A percentile compares a stretch with the other conserved stretches of the same genome.
phyloP scores from a whole-genome alignment of 140 eudicot species.

The Stevia rebaudiana region DNA sequence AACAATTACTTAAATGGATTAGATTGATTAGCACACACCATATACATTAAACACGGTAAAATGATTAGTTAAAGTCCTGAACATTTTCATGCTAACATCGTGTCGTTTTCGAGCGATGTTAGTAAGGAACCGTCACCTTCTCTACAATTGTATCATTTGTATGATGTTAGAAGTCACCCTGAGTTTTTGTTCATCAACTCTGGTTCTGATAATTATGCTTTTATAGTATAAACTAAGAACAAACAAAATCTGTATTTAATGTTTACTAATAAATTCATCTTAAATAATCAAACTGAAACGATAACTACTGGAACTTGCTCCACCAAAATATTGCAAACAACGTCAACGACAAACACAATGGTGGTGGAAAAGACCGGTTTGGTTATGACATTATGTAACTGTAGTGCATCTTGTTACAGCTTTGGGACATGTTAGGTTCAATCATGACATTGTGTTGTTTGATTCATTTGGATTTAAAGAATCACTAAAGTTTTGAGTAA shows the following conservation, averaged over 20 bases:
- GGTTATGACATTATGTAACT: neutral
- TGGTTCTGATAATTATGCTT: neutral
- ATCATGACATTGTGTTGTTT: neutral
- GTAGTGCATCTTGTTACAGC: neutral
- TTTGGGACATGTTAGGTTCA: slow-evolving; percentile 2
- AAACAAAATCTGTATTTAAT: neutral
- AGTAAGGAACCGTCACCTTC: no score
- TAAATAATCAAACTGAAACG: neutral
- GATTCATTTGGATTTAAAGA: neutral
- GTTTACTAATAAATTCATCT: neutral
- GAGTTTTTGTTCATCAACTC: neutral
- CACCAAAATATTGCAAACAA: neutral
- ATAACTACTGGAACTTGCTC: neutral
- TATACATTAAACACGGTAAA: no score
- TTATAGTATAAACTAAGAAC: neutral
- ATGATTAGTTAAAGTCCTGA: no score
- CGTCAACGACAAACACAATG: neutral
- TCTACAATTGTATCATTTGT: no score
- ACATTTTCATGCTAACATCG: no score
- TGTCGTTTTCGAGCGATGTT: no score
- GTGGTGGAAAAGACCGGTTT: neutral
- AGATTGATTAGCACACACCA: no score
- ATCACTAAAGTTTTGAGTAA: neutral
- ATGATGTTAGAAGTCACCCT: neutral
- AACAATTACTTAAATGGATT: no score